phyloP scores from a whole-genome alignment of 208 protist species.

The Crithidia bombi region DNA sequence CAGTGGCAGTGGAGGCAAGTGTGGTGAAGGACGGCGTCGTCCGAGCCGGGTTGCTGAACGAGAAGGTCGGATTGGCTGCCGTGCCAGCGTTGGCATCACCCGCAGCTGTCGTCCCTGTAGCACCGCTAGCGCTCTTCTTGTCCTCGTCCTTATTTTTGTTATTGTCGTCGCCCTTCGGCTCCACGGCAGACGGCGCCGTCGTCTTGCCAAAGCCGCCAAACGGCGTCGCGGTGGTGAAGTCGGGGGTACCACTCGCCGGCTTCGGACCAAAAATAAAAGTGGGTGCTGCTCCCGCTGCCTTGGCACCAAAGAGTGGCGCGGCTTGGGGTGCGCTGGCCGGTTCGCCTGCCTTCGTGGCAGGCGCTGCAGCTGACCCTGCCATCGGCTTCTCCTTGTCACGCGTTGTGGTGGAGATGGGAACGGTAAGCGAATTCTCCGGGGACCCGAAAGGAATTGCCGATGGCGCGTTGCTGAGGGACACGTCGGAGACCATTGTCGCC shows the following conservation, averaged over 20 bases:
- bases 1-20: background rate
- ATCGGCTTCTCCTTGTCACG: conserved; percentile 9
- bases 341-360: too few species aligned
- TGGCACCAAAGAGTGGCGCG: conserved; percentile 21
- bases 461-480: conserved; percentile 25
- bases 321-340: too few species aligned
- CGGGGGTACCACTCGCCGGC: background rate
- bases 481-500: background rate
- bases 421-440: conserved; percentile 29
- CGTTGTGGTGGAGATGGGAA: conserved; percentile 16
- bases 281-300: background rate
- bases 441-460: conserved; percentile 20
- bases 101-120: too few species aligned
- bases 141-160: conserved; percentile 34
- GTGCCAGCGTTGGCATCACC: too few species aligned
- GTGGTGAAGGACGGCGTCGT: background rate
- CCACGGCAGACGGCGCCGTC: conserved; percentile 31
- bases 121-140: too few species aligned
- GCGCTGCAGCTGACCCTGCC: background rate
- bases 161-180: conserved; percentile 41
- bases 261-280: conserved; percentile 1
- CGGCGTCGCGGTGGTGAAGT: background rate
- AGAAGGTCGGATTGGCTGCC: background rate
- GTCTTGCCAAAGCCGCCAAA: conserved; percentile 31
- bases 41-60: background rate